These are phyloP conservation scores for Aspergillus ostianus DNA, from an alignment of 495 filamentous ascomycete species.

Conservation along the genomic window DNA sequence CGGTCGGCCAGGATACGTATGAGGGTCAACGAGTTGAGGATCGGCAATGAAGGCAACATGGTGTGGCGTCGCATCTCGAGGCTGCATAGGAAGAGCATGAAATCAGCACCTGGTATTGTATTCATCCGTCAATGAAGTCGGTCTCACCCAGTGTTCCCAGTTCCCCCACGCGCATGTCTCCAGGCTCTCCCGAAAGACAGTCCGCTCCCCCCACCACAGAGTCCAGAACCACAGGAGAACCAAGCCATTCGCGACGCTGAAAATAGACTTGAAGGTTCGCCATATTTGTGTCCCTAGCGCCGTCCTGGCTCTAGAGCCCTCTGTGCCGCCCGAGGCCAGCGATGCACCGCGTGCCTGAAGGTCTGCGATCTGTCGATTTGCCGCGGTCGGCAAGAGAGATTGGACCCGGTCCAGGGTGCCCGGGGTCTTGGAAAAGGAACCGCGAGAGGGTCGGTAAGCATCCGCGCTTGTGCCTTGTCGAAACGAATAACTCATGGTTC, in stretches of 20 bases:
- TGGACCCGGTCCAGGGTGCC: slow-evolving; percentile 12
- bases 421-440: slow-evolving; percentile 11
- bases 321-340: slow-evolving; percentile 5
- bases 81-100: slow-evolving; percentile 48
- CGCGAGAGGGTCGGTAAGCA: slow-evolving; percentile 29
- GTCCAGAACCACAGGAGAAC: slow-evolving; percentile 72
- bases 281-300: slow-evolving; percentile 16
- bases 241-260: slow-evolving; percentile 64
- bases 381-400: slow-evolving; percentile 20
- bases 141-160: slow-evolving; percentile 91
- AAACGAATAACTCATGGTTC: slow-evolving; percentile 43
- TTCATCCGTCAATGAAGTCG: not conserved
- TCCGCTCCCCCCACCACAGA: slow-evolving; percentile 85
- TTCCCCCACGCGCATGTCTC: slow-evolving; percentile 73
- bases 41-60: slow-evolving; percentile 88
- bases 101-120: slow-evolving; percentile 3
- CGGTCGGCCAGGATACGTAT: slow-evolving; percentile 91
- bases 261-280: slow-evolving; percentile 26
- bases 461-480: slow-evolving; percentile 28
- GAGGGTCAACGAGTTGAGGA: slow-evolving; percentile 96
- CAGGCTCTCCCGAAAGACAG: slow-evolving; percentile 65
- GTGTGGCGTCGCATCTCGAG: slow-evolving; percentile 72
- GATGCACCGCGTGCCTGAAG: slow-evolving; percentile 9
- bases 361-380: slow-evolving; percentile 29
- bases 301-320: slow-evolving; percentile 7